Evolutionary conservation across 1,284 basidiomycete species (phyloP).

Genomic region (Apiotrichum gamsii): DNA sequence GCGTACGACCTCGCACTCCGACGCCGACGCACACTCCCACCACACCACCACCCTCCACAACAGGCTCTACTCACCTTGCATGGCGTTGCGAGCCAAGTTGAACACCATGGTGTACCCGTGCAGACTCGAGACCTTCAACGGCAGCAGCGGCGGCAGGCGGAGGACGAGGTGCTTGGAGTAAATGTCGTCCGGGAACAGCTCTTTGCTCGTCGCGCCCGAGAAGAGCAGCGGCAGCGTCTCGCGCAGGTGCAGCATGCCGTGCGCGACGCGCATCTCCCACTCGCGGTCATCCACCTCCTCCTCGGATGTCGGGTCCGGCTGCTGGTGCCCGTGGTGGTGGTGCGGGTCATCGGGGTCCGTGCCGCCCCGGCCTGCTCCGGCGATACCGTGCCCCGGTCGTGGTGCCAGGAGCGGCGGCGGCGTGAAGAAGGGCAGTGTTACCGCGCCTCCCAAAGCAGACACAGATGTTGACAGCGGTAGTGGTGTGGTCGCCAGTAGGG

Average conservation of each 20-base stretch:
- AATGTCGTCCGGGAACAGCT: conserved; percentile 42
- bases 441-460: too few species aligned
- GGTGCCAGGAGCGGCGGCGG: conserved; percentile 11
- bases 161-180: conserved; percentile 39
- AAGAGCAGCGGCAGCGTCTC: conserved; percentile 45
- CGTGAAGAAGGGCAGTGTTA: conserved; percentile 25
- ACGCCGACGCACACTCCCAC: neutral
- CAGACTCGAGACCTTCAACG: conserved; percentile 41
- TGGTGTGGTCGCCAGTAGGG: too few species aligned
- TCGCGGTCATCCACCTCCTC: conserved; percentile 43
- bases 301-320: conserved; percentile 23
- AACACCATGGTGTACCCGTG: conserved; percentile 41
- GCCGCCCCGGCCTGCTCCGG: neutral
- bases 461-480: too few species aligned
- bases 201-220: conserved; percentile 18
- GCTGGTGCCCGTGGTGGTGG: conserved; percentile 3
- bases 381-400: neutral
- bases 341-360: conserved; percentile 27
- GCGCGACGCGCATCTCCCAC: conserved; percentile 45
- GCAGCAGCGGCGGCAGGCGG: conserved; percentile 40
- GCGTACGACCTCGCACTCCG: too few species aligned
- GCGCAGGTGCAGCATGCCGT: conserved; percentile 44
- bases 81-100: conserved; percentile 41
- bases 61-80: conserved; percentile 47
- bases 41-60: too few species aligned